Evolutionary conservation across 441 rosid genomes (phyloP), one percentile per base, ranked within the genome.

Genomic region (Syzygium syzygioides): DNA sequence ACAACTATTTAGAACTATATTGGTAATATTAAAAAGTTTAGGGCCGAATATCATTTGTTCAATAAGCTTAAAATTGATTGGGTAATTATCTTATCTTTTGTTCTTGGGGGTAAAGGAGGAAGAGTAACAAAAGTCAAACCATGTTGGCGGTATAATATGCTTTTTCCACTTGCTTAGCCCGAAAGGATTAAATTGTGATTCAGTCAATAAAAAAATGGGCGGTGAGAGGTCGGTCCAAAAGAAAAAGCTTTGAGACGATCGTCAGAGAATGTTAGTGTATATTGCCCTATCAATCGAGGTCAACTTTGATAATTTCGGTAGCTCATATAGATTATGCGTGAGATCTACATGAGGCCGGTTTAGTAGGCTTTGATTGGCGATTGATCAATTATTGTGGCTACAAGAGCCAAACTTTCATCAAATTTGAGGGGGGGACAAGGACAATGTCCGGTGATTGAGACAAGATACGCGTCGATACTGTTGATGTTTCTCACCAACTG

Each of bases 191-290:
- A 28, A 85, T 4, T 32, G 26, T 18, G 28, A 30, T 20, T 34
- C 12, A 55, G 15, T 23, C 87, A 52, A 84, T 28, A 32, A 52
- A 32, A 52, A 59, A 32, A 9, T 56, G 87, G 57, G 64, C 64
- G 87, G 59, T 41, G 87, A 85, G 87, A 55, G 86, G 86, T n/a
- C 60, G 86, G 86, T 54, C 86, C 86, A 37, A 85, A 55, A 85
- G 87, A 34, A 32, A 54, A 85, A 5, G 86, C 62, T 45, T 37
- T 1, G 28, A 41, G 83, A 45, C 52, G 52, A 76, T 52, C 52
- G 52, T 76, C 83, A 52, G 52, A 76, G 25, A 76, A 76, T 45
- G 83, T 14, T 13, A 23, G 52, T 41, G n/a, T 26, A 76, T 41
- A 23, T 37, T 14, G 5, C 52, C 83, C 83, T 41, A 37, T 76